Evolutionary conservation across 1,139 yeast species (phyloP).

Genomic region (Wickerhamomyces sp.): DNA sequence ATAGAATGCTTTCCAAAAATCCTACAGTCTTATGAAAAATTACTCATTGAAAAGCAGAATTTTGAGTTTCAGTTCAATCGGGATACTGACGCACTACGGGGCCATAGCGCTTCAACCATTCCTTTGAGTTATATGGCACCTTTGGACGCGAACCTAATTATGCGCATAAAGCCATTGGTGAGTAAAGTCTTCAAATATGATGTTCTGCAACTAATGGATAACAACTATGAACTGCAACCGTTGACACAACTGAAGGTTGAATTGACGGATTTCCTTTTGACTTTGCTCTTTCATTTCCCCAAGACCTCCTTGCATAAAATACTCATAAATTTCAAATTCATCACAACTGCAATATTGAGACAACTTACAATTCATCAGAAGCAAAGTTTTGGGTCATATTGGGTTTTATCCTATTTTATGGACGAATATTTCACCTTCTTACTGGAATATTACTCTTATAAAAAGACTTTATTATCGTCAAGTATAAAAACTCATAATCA

Average conservation of each 20-base stretch:
- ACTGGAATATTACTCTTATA: constrained; percentile 16
- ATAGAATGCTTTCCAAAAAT: background rate
- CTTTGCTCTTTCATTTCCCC: constrained; percentile 10
- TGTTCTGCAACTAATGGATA: background rate
- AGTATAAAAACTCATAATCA: no score
- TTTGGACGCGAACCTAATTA: background rate
- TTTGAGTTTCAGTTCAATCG: no score
- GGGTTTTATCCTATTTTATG: constrained; percentile 22
- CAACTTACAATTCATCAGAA: constrained; percentile 8
- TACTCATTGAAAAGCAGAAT: no score
- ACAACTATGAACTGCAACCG: background rate
- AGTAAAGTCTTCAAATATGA: constrained; percentile 3
- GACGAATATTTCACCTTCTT: constrained; percentile 20
- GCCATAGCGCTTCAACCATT: no score
- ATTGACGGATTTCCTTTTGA: constrained; percentile 12
- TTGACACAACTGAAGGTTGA: constrained; percentile 9
- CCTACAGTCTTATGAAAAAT: no score
- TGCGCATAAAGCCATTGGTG: background rate
- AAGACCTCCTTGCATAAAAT: constrained; percentile 4
- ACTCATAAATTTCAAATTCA: constrained; percentile 15
- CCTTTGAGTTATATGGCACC: background rate
- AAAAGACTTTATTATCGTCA: constrained; percentile 2
- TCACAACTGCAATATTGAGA: constrained; percentile 13
- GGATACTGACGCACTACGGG: no score
- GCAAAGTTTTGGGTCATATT: constrained; percentile 16